Conservation (phyloP, 108 stramenopile genomes). For the Cyclotella kingstonii region DNA sequence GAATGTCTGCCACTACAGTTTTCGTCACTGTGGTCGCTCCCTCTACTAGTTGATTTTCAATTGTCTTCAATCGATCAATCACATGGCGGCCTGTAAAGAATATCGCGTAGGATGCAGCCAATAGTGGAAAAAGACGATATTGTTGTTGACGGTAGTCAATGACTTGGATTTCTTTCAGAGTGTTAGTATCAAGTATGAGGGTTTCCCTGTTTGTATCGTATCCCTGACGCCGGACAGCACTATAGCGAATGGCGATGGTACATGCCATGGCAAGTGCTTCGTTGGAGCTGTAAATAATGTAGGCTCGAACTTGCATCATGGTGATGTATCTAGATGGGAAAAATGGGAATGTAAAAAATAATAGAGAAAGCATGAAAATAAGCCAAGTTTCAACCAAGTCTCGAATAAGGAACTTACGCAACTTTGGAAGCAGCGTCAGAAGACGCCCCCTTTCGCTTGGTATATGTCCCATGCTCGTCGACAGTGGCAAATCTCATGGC, state of each 20-base stretch:
- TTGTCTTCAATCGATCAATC: constrained; percentile 54
- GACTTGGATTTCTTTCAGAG: constrained; percentile 70
- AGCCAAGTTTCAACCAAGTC: background rate
- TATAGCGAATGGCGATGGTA: constrained; percentile 89
- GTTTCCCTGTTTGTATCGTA: constrained; percentile 67
- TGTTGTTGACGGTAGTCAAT: constrained; percentile 95
- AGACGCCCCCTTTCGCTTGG: constrained; percentile 39
- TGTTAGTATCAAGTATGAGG: constrained; percentile 25
- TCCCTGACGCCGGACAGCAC: constrained; percentile 91
- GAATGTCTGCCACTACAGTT: constrained; percentile 78
- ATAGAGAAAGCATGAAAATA: background rate
- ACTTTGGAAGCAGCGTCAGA: constrained; percentile 80
- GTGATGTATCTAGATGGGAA: constrained; percentile 73
- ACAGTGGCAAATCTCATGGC: constrained; percentile 86
- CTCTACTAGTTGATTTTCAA: constrained; percentile 68
- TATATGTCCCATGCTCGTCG: constrained; percentile 69
- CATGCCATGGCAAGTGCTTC: constrained; percentile 85
- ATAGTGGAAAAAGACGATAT: constrained; percentile 88
- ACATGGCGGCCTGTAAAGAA: constrained; percentile 85
- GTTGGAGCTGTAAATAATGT: constrained; percentile 55
- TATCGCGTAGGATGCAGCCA: constrained; percentile 89
- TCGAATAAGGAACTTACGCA: constrained; percentile 27
- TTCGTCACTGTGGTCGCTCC: constrained; percentile 58
- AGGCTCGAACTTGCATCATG: constrained; percentile 96
- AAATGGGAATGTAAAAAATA: background rate